Conservation (phyloP, 345 rosid species). For the Abelmoschus esculentus region DNA sequence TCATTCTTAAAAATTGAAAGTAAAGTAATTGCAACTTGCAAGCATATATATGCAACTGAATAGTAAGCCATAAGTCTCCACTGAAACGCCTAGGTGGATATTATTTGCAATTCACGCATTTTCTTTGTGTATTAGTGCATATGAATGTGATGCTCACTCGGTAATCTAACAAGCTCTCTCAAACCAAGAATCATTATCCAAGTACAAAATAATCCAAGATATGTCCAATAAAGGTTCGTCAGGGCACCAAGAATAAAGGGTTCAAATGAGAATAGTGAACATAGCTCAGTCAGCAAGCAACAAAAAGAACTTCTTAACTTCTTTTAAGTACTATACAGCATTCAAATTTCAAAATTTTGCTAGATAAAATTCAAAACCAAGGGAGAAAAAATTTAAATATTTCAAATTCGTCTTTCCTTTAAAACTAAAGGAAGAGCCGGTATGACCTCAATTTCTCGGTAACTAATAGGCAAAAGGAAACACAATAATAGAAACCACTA, state of each 20-base stretch:
- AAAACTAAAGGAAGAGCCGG: neutral
- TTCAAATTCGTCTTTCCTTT: neutral
- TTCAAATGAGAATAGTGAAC: neutral
- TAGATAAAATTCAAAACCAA: neutral
- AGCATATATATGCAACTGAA: conserved; percentile 34
- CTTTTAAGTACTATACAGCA: neutral
- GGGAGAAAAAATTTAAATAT: neutral
- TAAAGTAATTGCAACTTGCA: neutral
- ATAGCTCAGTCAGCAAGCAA: neutral
- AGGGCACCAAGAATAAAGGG: conserved; percentile 1
- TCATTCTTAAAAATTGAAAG: neutral
- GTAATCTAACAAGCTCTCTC: conserved; percentile 49
- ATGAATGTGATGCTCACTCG: conserved; percentile 40
- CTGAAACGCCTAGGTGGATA: conserved; percentile 52
- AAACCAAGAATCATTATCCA: conserved; percentile 32
- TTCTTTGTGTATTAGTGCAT: conserved; percentile 30
- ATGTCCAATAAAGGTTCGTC: conserved; percentile 5
- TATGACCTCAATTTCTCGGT: neutral
- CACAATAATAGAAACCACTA: neutral
- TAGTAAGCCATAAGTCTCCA: conserved; percentile 71
- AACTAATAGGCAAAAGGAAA: neutral
- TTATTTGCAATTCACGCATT: conserved; percentile 53
- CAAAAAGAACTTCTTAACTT: neutral
- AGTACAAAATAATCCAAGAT: conserved; percentile 9
- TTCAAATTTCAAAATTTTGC: conserved; percentile 1